Conservation (phyloP, 768 basidiomycete genomes). For the Boletus huronensis region DNA sequence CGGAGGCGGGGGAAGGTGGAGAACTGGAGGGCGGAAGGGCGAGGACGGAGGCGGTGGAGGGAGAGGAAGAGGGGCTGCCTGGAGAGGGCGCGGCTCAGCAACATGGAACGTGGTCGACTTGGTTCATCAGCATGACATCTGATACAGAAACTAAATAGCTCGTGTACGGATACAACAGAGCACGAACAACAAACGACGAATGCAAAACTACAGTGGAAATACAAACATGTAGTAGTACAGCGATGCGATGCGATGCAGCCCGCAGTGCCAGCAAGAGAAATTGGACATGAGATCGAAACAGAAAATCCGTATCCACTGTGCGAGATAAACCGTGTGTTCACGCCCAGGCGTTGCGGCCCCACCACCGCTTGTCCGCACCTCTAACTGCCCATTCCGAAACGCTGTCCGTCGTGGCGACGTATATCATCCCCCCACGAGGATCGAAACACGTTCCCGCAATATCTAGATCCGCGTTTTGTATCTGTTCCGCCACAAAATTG, state of each 20-base stretch:
- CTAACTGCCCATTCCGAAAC: slow-evolving; percentile 77
- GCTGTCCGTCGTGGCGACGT: slow-evolving; percentile 61
- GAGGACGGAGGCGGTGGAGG: slow-evolving; percentile 2
- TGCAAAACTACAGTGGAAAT: slow-evolving; percentile 7
- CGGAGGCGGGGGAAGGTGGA: slow-evolving; percentile 19
- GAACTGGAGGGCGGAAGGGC: slow-evolving; percentile 3
- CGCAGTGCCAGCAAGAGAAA: slow-evolving; percentile 1
- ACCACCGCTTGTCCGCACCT: slow-evolving; percentile 73
- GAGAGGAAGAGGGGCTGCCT: slow-evolving; percentile 4
- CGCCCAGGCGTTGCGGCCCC: slow-evolving; percentile 49
- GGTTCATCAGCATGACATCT: too few relatives aligned
- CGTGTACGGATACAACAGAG: slow-evolving; percentile 5
- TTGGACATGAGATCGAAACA: slow-evolving; percentile 6
- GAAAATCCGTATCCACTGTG: slow-evolving; percentile 3
- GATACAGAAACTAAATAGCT: background rate
- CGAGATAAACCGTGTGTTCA: slow-evolving; percentile 15
- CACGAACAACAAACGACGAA: background rate
- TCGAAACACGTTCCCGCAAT: slow-evolving; percentile 75
- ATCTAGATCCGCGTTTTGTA: slow-evolving; percentile 37
- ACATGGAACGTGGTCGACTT: slow-evolving; percentile 19
- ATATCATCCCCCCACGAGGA: slow-evolving; percentile 61
- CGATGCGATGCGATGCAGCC: slow-evolving; percentile 13
- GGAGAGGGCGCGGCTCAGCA: slow-evolving; percentile 15
- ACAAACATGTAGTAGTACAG: slow-evolving; percentile 23
- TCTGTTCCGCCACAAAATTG: slow-evolving; percentile 10